Conservation (phyloP, 139 green algal genomes). For the Volvox africanus region DNA sequence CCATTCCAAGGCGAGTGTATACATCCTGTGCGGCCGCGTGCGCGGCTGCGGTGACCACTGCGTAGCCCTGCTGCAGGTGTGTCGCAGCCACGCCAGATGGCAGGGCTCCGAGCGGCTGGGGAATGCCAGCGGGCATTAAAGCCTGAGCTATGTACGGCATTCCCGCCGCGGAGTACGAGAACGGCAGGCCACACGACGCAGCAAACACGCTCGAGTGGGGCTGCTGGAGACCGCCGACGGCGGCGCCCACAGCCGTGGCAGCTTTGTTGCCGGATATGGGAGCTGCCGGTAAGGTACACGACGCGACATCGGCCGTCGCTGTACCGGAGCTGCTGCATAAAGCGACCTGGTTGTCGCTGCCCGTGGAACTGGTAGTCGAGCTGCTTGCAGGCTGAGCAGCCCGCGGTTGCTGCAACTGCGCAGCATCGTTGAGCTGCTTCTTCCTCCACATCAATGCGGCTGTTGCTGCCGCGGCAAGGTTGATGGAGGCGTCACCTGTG, state of each 20-base stretch:
- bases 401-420: not conserved
- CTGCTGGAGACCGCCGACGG: not conserved
- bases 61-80: constrained; percentile 4
- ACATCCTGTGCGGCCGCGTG: not conserved
- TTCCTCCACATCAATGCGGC: not conserved
- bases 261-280: not conserved
- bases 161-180: not conserved
- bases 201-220: not conserved
- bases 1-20: not conserved
- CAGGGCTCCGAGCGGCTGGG: not conserved
- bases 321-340: not conserved
- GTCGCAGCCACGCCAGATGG: not conserved
- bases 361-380: not conserved
- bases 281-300: no score
- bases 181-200: not conserved
- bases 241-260: no score
- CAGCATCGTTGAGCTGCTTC: not conserved
- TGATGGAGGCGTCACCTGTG: no score
- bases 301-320: no score
- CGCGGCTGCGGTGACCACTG: not conserved
- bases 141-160: no score
- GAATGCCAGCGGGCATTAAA: not conserved
- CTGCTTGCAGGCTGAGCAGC: not conserved
- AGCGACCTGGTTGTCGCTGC: not conserved
- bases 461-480: not conserved